phyloP scores from a whole-genome alignment of 2,329 filamentous ascomycete species.

The Diaporthe batatas region DNA sequence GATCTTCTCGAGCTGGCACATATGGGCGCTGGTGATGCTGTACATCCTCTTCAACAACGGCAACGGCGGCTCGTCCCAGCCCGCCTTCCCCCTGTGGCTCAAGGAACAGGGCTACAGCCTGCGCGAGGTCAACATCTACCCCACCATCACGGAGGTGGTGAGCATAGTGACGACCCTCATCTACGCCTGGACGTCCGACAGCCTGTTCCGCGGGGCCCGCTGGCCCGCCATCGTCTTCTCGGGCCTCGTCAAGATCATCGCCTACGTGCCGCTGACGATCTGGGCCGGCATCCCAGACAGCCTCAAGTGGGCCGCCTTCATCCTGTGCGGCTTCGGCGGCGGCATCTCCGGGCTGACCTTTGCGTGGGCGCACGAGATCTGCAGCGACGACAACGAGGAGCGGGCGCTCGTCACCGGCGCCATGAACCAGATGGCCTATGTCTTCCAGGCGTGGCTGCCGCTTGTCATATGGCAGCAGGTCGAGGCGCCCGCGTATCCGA shows the following conservation, averaged over 20 bases:
- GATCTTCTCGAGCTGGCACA: conserved; percentile 75
- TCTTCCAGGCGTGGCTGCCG: conserved; percentile 78
- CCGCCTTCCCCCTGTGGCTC: conserved; percentile 67
- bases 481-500: conserved; percentile 64
- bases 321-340: conserved; percentile 66
- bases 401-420: conserved; percentile 72
- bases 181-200: conserved; percentile 77
- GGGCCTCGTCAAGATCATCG: conserved; percentile 57
- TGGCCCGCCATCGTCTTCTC: conserved; percentile 75
- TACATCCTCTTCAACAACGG: conserved; percentile 78
- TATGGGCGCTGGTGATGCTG: conserved; percentile 69
- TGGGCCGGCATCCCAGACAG: conserved; percentile 60
- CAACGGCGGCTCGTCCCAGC: conserved; percentile 59
- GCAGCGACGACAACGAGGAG: conserved; percentile 70
- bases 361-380: conserved; percentile 65
- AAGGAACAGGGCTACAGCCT: conserved; percentile 59
- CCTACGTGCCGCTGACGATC: conserved; percentile 55
- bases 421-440: conserved; percentile 79
- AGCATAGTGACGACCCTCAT: conserved; percentile 69
- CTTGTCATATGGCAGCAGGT: conserved; percentile 75
- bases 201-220: conserved; percentile 67
- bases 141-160: conserved; percentile 70
- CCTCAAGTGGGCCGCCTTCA: conserved; percentile 75
- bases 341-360: conserved; percentile 62
- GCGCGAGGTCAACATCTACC: conserved; percentile 63